A percentile compares a stretch with the other conserved stretches of the same genome.
Evolutionary conservation across 306 rosid species (phyloP).

Genomic region (Senna siamea): DNA sequence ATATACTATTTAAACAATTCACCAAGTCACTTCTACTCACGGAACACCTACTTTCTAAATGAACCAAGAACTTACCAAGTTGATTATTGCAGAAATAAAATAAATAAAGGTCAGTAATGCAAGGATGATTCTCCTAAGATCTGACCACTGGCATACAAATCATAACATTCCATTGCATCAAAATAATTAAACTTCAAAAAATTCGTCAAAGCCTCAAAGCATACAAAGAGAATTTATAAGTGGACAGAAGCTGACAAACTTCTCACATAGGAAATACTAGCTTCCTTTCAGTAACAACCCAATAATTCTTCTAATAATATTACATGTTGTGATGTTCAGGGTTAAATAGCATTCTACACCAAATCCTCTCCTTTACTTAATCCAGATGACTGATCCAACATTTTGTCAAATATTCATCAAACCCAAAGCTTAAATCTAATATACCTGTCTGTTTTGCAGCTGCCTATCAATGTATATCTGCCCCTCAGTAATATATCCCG

Average conservation of each 20-base stretch:
- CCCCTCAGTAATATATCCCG: conserved; percentile 99
- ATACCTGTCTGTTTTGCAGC: conserved; percentile 94
- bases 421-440: conserved; percentile 33
- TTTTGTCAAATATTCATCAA: conserved; percentile 14
- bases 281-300: conserved; percentile 18
- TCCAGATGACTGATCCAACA: conserved; percentile 13
- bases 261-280: not conserved
- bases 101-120: not conserved
- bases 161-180: conserved; percentile 12
- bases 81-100: not conserved
- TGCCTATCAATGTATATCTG: conserved; percentile 98
- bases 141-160: conserved; percentile 1
- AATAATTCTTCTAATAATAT: conserved; percentile 15
- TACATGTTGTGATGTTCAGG: not conserved
- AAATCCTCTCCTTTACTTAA: conserved; percentile 16
- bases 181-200: conserved; percentile 33
- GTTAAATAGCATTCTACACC: conserved; percentile 12
- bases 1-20: conserved; percentile 20
- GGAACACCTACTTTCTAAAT: conserved; percentile 7
- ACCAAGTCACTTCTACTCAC: not conserved
- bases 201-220: not conserved
- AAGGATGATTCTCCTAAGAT: conserved; percentile 12
- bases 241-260: conserved; percentile 15
- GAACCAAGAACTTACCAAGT: conserved; percentile 3
- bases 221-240: conserved; percentile 20